Conservation (phyloP, 306 rosid genomes). For the Crataegus laevigata region DNA sequence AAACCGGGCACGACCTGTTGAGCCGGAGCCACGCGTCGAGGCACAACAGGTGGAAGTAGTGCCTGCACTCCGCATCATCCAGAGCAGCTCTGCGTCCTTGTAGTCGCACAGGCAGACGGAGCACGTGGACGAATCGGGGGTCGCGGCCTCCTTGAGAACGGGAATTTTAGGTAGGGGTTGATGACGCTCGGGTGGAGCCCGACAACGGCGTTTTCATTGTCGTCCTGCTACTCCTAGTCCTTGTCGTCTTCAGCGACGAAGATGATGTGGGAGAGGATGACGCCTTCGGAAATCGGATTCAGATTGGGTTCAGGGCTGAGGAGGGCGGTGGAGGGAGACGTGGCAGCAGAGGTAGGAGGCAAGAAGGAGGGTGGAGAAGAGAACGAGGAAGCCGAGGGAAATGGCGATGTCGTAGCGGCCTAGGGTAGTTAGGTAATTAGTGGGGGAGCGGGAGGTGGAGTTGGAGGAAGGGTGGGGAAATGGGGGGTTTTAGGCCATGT, state of each 20-base stretch:
- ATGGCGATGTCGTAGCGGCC: conserved; percentile 76
- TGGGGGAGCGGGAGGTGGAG: conserved; percentile 4
- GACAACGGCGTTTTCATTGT: conserved; percentile 20
- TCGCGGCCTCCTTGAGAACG: conserved; percentile 23
- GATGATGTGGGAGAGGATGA: conserved; percentile 64
- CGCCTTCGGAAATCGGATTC: conserved; percentile 21
- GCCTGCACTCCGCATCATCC: conserved; percentile 97
- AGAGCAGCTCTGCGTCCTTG: conserved; percentile 68
- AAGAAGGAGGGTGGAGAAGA: conserved; percentile 48
- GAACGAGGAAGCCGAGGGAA: conserved; percentile 59
- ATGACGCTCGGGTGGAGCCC: conserved; percentile 65
- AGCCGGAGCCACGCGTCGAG: conserved; percentile 89
- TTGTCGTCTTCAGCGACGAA: conserved; percentile 72
- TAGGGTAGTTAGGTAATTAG: conserved; percentile 43
- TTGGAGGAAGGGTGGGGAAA: conserved; percentile 18
- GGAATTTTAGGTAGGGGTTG: conserved; percentile 72
- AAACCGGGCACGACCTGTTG: conserved; percentile 90
- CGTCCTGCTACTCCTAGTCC: conserved; percentile 17
- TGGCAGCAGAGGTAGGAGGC: conserved; percentile 54
- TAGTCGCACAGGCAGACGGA: conserved; percentile 87
- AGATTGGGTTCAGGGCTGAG: background rate
- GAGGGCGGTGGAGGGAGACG: conserved; percentile 23
- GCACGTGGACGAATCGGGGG: conserved; percentile 28
- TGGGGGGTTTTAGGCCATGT: conserved; percentile 28
- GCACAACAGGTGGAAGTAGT: conserved; percentile 68